These are phyloP conservation scores for Quercus alba DNA, from an alignment of 306 rosid species.

Conservation along the genomic window DNA sequence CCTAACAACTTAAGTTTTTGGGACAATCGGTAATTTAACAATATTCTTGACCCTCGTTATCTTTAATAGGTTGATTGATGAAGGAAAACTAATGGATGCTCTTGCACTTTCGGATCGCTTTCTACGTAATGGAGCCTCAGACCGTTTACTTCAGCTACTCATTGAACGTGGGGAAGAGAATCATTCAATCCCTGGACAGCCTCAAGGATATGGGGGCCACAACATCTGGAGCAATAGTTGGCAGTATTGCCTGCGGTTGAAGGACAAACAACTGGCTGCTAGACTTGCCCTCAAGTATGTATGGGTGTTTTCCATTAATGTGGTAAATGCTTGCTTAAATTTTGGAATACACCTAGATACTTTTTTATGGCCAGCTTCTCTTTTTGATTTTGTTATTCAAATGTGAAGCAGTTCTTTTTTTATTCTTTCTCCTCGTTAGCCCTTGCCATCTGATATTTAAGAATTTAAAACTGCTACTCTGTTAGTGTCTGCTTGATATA, in stretches of 20 bases:
- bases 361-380: neutral
- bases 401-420: neutral
- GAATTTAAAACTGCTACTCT: neutral
- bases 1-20: no score
- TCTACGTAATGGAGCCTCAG: slow-evolving; percentile 94
- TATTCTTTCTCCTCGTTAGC: neutral
- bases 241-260: slow-evolving; percentile 97
- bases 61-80: slow-evolving; percentile 67
- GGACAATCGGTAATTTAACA: no score
- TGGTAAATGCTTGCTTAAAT: slow-evolving; percentile 17
- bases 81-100: slow-evolving; percentile 93
- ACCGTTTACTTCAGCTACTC: slow-evolving; percentile 75
- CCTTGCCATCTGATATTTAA: neutral
- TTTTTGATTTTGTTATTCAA: neutral
- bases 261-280: slow-evolving; percentile 87
- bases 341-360: slow-evolving; percentile 9
- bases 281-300: slow-evolving; percentile 83
- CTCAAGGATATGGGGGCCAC: slow-evolving; percentile 58
- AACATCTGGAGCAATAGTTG: slow-evolving; percentile 79
- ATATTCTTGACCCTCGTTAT: slow-evolving; percentile 3
- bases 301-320: slow-evolving; percentile 19
- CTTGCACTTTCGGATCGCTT: slow-evolving; percentile 97
- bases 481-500: neutral
- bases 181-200: slow-evolving; percentile 48
- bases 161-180: slow-evolving; percentile 74